Evolutionary conservation across 495 filamentous ascomycete genomes (phyloP).

Genomic region (Aspergillus asperescens): DNA sequence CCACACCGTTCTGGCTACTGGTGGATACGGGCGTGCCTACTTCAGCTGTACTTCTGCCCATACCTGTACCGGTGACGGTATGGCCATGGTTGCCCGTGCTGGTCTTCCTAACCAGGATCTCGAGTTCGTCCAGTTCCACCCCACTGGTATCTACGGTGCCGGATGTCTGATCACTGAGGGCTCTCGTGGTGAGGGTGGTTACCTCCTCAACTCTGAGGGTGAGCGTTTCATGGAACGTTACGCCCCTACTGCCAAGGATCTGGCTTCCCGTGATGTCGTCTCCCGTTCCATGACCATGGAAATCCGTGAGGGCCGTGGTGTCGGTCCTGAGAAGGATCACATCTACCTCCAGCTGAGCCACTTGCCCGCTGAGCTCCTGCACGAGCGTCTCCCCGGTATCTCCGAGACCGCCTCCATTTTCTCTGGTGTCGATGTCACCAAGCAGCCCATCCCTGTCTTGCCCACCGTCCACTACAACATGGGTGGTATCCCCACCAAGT

Average conservation of each 20-base stretch:
- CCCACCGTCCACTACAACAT: slow-evolving; percentile 99
- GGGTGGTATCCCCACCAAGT: slow-evolving; percentile 96
- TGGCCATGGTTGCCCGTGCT: slow-evolving; percentile 97
- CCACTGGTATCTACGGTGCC: slow-evolving; percentile 97
- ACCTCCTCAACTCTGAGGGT: slow-evolving; percentile 91
- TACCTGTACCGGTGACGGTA: slow-evolving; percentile 97
- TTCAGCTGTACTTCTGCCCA: slow-evolving; percentile 97
- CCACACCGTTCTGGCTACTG: slow-evolving; percentile 93
- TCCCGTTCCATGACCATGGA: slow-evolving; percentile 96
- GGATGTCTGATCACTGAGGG: slow-evolving; percentile 98
- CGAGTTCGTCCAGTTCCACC: slow-evolving; percentile 99
- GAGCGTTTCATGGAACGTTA: slow-evolving; percentile 99
- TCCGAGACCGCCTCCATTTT: slow-evolving; percentile 97
- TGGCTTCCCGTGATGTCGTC: slow-evolving; percentile 88
- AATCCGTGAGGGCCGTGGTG: slow-evolving; percentile 94
- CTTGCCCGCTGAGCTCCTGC: slow-evolving; percentile 80
- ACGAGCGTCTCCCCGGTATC: slow-evolving; percentile 96
- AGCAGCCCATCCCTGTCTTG: slow-evolving; percentile 93
- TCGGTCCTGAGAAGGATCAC: slow-evolving; percentile 94
- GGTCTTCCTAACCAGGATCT: slow-evolving; percentile 98
- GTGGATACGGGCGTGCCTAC: slow-evolving; percentile 94
- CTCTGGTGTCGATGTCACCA: slow-evolving; percentile 90
- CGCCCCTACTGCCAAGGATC: slow-evolving; percentile 94
- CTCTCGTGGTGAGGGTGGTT: slow-evolving; percentile 96
- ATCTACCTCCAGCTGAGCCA: slow-evolving; percentile 96